Conservation (phyloP, 352 stramenopile genomes). For the Phytophthora cryptogea region DNA sequence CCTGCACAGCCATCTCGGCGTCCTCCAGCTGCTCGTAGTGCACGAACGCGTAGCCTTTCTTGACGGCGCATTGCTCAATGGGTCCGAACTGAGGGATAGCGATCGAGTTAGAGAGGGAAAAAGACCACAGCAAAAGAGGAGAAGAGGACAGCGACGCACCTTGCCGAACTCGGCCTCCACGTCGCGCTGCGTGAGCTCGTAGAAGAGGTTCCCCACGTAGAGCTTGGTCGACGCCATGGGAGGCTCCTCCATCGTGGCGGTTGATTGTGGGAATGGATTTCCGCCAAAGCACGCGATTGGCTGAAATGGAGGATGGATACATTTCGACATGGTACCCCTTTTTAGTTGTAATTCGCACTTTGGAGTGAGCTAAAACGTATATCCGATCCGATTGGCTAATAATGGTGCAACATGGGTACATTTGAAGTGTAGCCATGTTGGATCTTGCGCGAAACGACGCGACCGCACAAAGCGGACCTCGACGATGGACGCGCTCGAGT, state of each 20-base stretch:
- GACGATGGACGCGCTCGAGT: conserved; percentile 31
- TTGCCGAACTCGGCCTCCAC: conserved; percentile 56
- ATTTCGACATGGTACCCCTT: neutral
- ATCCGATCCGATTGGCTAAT: neutral
- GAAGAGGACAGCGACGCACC: conserved; percentile 9
- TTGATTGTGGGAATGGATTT: neutral
- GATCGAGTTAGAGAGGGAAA: conserved; percentile 3
- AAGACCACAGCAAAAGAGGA: neutral
- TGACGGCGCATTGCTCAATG: conserved; percentile 53
- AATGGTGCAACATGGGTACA: neutral
- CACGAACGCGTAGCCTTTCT: conserved; percentile 66
- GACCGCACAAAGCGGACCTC: neutral
- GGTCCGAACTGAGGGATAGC: conserved; percentile 45
- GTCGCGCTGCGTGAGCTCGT: conserved; percentile 48
- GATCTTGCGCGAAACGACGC: conserved; percentile 40
- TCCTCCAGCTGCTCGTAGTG: conserved; percentile 50
- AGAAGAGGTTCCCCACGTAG: conserved; percentile 70
- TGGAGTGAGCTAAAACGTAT: no score
- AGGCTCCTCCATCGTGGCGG: conserved; percentile 14
- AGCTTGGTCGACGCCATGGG: conserved; percentile 59
- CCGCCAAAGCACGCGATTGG: neutral
- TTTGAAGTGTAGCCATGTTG: conserved; percentile 27
- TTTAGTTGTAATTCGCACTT: neutral
- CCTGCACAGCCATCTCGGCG: conserved; percentile 47
- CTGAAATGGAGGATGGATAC: neutral